Percentiles rank a stretch among this genome's conserved stretches.
These are phyloP conservation scores for Xylaria polymorpha DNA, from an alignment of 2,329 filamentous ascomycete genomes.

Conservation along the genomic window DNA sequence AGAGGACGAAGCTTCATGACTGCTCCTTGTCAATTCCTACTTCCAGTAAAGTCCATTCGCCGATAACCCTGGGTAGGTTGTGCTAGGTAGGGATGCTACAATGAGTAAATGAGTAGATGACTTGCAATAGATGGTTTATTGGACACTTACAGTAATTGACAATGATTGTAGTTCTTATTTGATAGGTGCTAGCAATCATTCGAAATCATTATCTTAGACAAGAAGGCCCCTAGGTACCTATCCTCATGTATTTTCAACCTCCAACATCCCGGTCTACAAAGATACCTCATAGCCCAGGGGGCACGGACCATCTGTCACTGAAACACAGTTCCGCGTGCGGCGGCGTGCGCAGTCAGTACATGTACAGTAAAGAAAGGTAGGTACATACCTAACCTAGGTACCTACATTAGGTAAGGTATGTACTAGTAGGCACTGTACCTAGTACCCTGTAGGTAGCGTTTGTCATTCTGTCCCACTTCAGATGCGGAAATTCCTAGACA, in stretches of 20 bases:
- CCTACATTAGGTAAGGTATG: too few relatives aligned
- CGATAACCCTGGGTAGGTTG: too few relatives aligned
- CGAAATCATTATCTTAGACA: background rate
- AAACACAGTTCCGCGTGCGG: constrained; percentile 31
- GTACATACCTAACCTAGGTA: too few relatives aligned
- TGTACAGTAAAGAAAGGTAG: too few relatives aligned
- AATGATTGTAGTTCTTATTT: background rate
- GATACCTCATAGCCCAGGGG: background rate
- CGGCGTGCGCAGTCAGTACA: background rate
- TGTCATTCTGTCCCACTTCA: constrained; percentile 24
- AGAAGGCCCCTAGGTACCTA: background rate
- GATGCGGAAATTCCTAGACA: constrained; percentile 19
- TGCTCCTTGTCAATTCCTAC: too few relatives aligned
- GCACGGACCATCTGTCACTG: constrained; percentile 26
- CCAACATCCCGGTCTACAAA: background rate
- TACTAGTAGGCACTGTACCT: too few relatives aligned
- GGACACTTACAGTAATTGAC: background rate
- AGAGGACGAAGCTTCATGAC: background rate
- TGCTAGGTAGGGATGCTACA: background rate
- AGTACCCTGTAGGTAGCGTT: constrained; percentile 4
- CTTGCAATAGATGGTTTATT: background rate
- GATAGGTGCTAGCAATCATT: background rate
- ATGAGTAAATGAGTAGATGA: background rate
- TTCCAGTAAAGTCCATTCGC: background rate
- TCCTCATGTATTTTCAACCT: background rate